Conservation (phyloP, 345 rosid species). For the Lepidium didymum region DNA sequence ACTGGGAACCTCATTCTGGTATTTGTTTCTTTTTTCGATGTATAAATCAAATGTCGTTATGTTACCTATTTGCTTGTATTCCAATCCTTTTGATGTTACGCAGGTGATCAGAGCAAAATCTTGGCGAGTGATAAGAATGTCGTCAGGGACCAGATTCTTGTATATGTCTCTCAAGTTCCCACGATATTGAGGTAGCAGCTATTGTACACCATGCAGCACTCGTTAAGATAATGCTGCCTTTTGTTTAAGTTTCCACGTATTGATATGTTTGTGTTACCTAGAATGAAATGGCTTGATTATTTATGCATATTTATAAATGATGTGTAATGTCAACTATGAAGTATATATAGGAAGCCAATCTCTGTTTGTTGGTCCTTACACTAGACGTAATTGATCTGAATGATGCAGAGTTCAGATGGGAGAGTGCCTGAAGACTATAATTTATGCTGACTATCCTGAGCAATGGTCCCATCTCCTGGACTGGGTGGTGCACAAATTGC, state of each 20-base stretch:
- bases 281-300: neutral
- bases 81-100: neutral
- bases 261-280: neutral
- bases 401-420: conserved; percentile 85
- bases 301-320: neutral
- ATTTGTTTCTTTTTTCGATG: neutral
- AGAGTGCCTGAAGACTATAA: conserved; percentile 92
- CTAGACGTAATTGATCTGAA: conserved; percentile 1
- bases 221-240: neutral
- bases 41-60: neutral
- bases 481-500: conserved; percentile 86
- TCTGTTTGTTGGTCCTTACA: conserved; percentile 7
- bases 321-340: neutral
- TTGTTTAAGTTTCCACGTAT: neutral
- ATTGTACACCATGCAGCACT: conserved; percentile 12
- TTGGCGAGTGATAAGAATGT: conserved; percentile 58
- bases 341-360: neutral
- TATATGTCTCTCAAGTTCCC: conserved; percentile 76
- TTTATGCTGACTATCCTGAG: conserved; percentile 96
- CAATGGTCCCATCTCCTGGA: conserved; percentile 92
- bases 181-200: conserved; percentile 69
- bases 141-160: conserved; percentile 82
- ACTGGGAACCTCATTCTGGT: conserved; percentile 70
- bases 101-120: conserved; percentile 66
- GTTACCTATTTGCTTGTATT: neutral